Evolutionary conservation across 306 rosid species (phyloP), one percentile per base, ranked within the genome.

Genomic region (Astragalus membranaceus): DNA sequence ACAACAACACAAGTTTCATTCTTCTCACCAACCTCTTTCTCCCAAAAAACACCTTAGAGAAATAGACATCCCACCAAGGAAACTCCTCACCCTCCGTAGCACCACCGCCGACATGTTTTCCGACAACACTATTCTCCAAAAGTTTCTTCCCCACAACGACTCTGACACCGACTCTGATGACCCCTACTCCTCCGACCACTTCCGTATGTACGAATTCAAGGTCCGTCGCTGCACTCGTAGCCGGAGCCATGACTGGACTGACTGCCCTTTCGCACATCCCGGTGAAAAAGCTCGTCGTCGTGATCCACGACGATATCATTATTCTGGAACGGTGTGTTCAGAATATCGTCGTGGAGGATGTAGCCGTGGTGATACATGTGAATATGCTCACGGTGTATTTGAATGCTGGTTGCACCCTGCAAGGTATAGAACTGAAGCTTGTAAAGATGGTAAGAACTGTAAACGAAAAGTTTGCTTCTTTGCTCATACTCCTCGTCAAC

Each of bases 171-270:
- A 80, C 5, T 76, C 78, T 0, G 97, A 93, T 0, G 97, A 93
- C 58, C 97, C 92, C 0, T 90, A 88, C 66, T 88, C 97, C 10
- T 84, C 97, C 1, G 98, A 94, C 51, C 85, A 87, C 62, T 94
- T 94, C 66, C 83, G 98, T 12, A 94, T 94, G 97, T 94, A 81
- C n/a, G 98, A 94, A 72, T 94, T 90, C 76, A 94, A 94, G 86
- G 90, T 94, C 62, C 88, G 98, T 1, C 84, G 87, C 3, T 94
- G 98, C 73, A 90, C 89, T 1, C 92, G 98, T 10, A 87, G 91
- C 83, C 88, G 98, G 23, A 94, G 98, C 56, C 98, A 94, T 48
- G 98, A 94, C 75, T 90, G 98, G 98, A 94, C 98, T 0, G 97
- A 94, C 76, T 94, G 98, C 52, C 96, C 98, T 4, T 94, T 94